Conservation (phyloP, 2,329 filamentous ascomycete species). For the Fusarium sp. region DNA sequence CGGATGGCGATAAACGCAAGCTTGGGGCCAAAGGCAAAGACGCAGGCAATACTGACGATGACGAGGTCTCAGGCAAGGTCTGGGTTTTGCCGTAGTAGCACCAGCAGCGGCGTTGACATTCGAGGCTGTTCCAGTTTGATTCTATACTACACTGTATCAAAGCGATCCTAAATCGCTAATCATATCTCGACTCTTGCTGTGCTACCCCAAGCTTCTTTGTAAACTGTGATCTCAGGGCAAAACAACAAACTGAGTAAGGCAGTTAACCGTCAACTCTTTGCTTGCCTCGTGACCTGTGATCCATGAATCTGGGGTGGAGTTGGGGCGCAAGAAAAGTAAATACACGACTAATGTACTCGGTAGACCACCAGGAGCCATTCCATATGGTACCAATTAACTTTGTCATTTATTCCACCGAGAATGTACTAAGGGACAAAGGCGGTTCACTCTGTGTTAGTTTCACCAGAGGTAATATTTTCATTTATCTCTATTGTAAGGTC, state of each 20-base stretch:
- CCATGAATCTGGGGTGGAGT: slow-evolving; percentile 21
- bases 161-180: background rate
- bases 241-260: slow-evolving; percentile 3
- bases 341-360: slow-evolving; percentile 20
- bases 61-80: slow-evolving; percentile 9
- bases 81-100: slow-evolving; percentile 13
- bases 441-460: background rate
- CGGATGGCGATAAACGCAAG: slow-evolving; percentile 39
- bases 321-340: background rate
- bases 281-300: slow-evolving; percentile 21
- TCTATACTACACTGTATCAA: background rate
- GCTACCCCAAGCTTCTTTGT: background rate
- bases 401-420: slow-evolving; percentile 8
- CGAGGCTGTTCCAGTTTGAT: slow-evolving; percentile 11
- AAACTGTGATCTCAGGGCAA: background rate
- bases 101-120: slow-evolving; percentile 3
- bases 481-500: too few species aligned
- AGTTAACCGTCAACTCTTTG: slow-evolving; percentile 9
- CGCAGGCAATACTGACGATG: slow-evolving; percentile 32
- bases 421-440: background rate
- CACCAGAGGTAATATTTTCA: too few species aligned
- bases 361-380: background rate
- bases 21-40: slow-evolving; percentile 33
- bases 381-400: slow-evolving; percentile 1
- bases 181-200: slow-evolving; percentile 9